phyloP scores from a whole-genome alignment of 306 rosid genomes.

The Sicyos baderoa region DNA sequence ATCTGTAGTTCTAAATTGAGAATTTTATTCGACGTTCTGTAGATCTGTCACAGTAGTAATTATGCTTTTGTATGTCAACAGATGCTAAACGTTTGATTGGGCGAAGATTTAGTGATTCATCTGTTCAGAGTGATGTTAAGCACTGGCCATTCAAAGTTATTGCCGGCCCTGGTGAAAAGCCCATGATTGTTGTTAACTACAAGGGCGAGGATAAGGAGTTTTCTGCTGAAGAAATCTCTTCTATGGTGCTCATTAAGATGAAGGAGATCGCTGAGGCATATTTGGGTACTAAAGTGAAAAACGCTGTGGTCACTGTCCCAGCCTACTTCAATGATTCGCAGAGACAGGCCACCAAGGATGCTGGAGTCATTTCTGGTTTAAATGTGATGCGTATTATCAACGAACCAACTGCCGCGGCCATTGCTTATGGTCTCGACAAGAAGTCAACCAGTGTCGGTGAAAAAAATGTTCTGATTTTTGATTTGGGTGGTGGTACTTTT shows the following conservation, averaged over 20 bases:
- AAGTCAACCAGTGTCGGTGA: constrained; percentile 45
- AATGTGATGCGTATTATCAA: constrained; percentile 65
- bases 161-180: constrained; percentile 43
- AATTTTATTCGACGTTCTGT: background rate
- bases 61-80: background rate
- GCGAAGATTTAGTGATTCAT: constrained; percentile 37
- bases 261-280: constrained; percentile 63
- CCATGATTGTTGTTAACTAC: constrained; percentile 54
- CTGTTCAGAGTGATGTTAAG: constrained; percentile 58
- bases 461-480: constrained; percentile 62
- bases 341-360: constrained; percentile 69
- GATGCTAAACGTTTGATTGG: constrained; percentile 71
- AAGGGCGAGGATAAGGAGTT: constrained; percentile 57
- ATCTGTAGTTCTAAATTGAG: background rate
- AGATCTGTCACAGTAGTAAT: background rate
- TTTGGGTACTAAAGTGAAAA: constrained; percentile 42
- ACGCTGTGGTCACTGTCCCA: constrained; percentile 58
- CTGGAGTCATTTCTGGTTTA: constrained; percentile 51
- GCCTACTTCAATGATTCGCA: constrained; percentile 61
- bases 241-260: constrained; percentile 59
- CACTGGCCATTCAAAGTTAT: constrained; percentile 62
- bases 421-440: constrained; percentile 68
- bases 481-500: constrained; percentile 63
- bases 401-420: constrained; percentile 67
- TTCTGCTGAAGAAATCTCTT: constrained; percentile 60